These are phyloP conservation scores for Sporothrix humicola DNA, from an alignment of 2,329 filamentous ascomycete genomes.

Conservation along the genomic window DNA sequence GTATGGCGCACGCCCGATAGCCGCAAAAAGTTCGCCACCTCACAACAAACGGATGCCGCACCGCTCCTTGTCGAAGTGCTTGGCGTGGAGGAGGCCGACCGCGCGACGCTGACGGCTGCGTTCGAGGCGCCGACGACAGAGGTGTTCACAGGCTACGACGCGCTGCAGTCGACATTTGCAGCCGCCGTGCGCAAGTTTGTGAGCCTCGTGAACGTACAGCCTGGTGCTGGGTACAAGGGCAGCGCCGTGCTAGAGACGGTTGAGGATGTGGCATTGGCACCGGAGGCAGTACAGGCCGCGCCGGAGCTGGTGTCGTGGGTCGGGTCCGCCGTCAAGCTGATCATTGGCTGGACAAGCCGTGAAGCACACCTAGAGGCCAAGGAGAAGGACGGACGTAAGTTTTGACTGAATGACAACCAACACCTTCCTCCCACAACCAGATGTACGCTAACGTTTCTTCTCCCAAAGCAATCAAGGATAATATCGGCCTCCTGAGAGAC, in stretches of 20 bases:
- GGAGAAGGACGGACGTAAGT: constrained; percentile 32
- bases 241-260: constrained; percentile 29
- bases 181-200: constrained; percentile 36
- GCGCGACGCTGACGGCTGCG: background rate
- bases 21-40: constrained; percentile 14
- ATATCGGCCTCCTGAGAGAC: constrained; percentile 27
- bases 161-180: constrained; percentile 36
- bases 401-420: background rate
- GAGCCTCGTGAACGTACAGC: constrained; percentile 33
- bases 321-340: constrained; percentile 36
- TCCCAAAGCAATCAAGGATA: constrained; percentile 25
- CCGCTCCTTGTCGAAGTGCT: constrained; percentile 24
- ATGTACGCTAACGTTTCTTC: background rate
- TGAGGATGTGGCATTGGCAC: constrained; percentile 26
- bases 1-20: constrained; percentile 30
- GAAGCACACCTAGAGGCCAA: constrained; percentile 40
- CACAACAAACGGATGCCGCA: background rate
- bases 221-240: constrained; percentile 12
- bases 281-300: background rate
- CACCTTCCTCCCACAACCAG: background rate
- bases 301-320: constrained; percentile 19
- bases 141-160: constrained; percentile 41
- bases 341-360: constrained; percentile 40
- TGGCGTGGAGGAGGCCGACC: constrained; percentile 1
- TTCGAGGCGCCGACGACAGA: constrained; percentile 39